Evolutionary conservation across 2,329 filamentous ascomycete genomes (phyloP).

Genomic region (Orbilia blumenaviensis): DNA sequence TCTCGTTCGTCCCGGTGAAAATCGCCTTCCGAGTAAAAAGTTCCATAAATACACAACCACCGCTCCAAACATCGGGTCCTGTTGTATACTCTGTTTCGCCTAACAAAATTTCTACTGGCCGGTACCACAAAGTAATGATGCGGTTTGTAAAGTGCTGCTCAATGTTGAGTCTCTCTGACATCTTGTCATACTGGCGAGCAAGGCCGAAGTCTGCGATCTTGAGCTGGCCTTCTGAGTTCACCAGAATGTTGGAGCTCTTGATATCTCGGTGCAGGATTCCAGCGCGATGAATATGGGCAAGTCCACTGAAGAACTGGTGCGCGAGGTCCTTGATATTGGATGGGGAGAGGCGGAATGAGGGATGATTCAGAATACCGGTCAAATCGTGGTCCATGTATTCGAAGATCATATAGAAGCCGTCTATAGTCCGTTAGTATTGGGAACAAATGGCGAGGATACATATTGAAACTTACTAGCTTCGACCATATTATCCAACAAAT

Average conservation of each 20-base stretch:
- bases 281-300: constrained; percentile 90
- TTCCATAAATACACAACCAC: constrained; percentile 94
- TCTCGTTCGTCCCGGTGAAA: constrained; percentile 94
- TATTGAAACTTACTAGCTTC: constrained; percentile 70
- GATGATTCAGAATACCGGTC: constrained; percentile 93
- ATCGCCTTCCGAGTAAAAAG: constrained; percentile 94
- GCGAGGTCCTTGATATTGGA: constrained; percentile 93
- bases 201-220: constrained; percentile 97
- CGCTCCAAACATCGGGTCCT: constrained; percentile 94
- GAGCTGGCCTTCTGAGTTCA: constrained; percentile 85
- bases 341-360: constrained; percentile 82
- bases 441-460: not conserved
- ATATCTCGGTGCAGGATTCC: constrained; percentile 98
- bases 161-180: constrained; percentile 65
- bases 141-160: constrained; percentile 97
- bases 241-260: constrained; percentile 96
- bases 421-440: constrained; percentile 42
- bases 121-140: constrained; percentile 98
- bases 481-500: constrained; percentile 92
- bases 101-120: constrained; percentile 86
- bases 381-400: constrained; percentile 97
- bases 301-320: constrained; percentile 88
- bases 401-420: constrained; percentile 99
- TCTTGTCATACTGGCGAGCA: constrained; percentile 92
- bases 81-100: constrained; percentile 91